phyloP scores from a whole-genome alignment of 176 grass and related monocot genomes.

The Triticum turgidum region DNA sequence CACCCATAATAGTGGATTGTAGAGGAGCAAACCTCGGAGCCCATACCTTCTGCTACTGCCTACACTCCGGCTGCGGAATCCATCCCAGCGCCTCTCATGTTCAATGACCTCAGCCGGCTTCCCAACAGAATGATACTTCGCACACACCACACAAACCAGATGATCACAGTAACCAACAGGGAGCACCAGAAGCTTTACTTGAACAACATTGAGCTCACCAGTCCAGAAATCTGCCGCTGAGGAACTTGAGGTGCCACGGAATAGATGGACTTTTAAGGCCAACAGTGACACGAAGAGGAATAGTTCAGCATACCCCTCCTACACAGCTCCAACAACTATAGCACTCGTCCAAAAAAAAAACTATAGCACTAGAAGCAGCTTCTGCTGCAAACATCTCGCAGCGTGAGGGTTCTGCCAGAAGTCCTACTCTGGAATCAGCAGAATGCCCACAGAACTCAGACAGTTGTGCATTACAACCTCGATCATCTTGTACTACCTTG shows the following conservation, averaged over 20 bases:
- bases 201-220: conserved; percentile 45
- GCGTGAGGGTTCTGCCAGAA: conserved; percentile 19
- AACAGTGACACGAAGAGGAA: conserved; percentile 14
- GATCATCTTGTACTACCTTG: conserved; percentile 29
- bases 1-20: background rate
- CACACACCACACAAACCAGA: conserved; percentile 36
- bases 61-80: conserved; percentile 44
- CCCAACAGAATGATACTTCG: conserved; percentile 54
- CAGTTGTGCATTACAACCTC: conserved; percentile 10
- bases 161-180: conserved; percentile 39
- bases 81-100: conserved; percentile 34
- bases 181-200: conserved; percentile 47
- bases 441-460: conserved; percentile 39
- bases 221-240: conserved; percentile 37
- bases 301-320: background rate
- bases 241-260: conserved; percentile 57
- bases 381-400: conserved; percentile 31
- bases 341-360: background rate
- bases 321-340: conserved; percentile 16
- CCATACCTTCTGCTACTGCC: conserved; percentile 20
- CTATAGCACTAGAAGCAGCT: conserved; percentile 8
- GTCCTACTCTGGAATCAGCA: conserved; percentile 33
- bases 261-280: conserved; percentile 48
- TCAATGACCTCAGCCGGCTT: conserved; percentile 45
- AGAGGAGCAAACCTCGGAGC: conserved; percentile 4